Evolutionary conservation across 2,329 filamentous ascomycete genomes (phyloP).

Genomic region (Aaosphaeria arxii): DNA sequence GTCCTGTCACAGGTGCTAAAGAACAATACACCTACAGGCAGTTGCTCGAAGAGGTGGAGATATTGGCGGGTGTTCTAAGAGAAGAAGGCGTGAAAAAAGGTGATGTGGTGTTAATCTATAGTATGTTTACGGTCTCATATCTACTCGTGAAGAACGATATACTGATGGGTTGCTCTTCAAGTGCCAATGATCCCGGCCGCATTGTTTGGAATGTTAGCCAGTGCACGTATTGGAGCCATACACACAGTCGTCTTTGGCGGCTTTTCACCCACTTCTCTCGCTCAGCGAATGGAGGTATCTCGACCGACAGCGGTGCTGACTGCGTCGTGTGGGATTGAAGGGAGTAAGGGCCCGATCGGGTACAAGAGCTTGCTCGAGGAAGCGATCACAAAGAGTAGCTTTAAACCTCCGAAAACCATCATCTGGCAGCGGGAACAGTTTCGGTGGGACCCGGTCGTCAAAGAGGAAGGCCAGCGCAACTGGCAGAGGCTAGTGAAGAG

Average conservation of each 20-base stretch:
- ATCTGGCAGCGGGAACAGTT: slow-evolving; percentile 82
- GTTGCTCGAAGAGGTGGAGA: slow-evolving; percentile 76
- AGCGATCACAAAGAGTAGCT: slow-evolving; percentile 63
- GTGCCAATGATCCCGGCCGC: slow-evolving; percentile 96
- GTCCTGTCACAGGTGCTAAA: slow-evolving; percentile 73
- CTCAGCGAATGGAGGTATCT: slow-evolving; percentile 84
- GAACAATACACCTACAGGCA: slow-evolving; percentile 71
- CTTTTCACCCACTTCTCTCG: slow-evolving; percentile 76
- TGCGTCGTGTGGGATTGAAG: slow-evolving; percentile 89
- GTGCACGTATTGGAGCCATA: slow-evolving; percentile 77
- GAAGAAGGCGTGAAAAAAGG: slow-evolving; percentile 80
- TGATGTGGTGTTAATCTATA: slow-evolving; percentile 88
- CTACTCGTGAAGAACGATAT: no score
- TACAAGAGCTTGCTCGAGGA: slow-evolving; percentile 74
- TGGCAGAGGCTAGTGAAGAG: slow-evolving; percentile 78
- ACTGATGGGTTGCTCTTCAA: slow-evolving; percentile 26
- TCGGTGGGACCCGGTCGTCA: slow-evolving; percentile 68
- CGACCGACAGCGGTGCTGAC: slow-evolving; percentile 75
- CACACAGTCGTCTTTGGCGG: slow-evolving; percentile 93
- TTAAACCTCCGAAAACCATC: slow-evolving; percentile 71
- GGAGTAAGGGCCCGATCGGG: slow-evolving; percentile 71
- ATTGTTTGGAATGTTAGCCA: slow-evolving; percentile 80
- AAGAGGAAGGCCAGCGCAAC: slow-evolving; percentile 66
- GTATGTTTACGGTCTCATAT: slow-evolving; percentile 44
- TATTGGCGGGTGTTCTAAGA: slow-evolving; percentile 74